Evolutionary conservation across 768 basidiomycete genomes (phyloP), one percentile per base, ranked within the genome.

Genomic region (Dendrothele bispora): DNA sequence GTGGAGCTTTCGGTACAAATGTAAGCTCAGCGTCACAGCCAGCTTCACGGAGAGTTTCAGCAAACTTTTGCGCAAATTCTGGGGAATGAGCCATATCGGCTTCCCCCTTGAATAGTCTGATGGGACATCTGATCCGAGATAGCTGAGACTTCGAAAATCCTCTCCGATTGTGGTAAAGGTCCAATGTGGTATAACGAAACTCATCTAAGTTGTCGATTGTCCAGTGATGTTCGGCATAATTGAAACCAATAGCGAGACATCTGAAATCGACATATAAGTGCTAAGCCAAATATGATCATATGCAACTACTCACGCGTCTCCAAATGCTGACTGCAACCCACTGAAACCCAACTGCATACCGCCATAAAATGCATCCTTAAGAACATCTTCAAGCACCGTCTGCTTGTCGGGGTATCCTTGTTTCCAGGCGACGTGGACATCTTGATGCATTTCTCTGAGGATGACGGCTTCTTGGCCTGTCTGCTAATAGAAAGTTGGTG

Each of bases 51-150:
- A 67, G 56, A 27, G 50, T 48, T 29, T 51, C 39, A 34, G 39
- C 43, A 28, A 62, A 57, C 43, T 47, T 50, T 8, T 48, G 43
- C 20, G 48, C 53, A 40, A 46, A 48, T 25, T 46, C 55, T 45
- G 56, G 18, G 18, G 43, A 41, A 38, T 53, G 57, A 21, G 57
- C 57, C 46, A 64, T 62, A 34, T 63, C 64, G 41, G 60, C 55
- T 1, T 50, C 50, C 37, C 60, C 58, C n/a, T 61, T 55, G 5
- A 61, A 43, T 22, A 61, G 51, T 51, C 55, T 56, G 17, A 61
- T 29, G 27, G 57, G 60, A 41, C 57, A 57, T 5, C 22, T n/a
- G 29, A 61, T 52, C 30, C 51, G 52, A 27, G 57, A 37, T n/a
- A 61, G 39, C 8, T 51, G 51, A 3, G 43, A 48, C 5, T 53